Evolutionary conservation across 2,329 filamentous ascomycete species (phyloP).

Genomic region (Phaeophleospora eucalypticola): DNA sequence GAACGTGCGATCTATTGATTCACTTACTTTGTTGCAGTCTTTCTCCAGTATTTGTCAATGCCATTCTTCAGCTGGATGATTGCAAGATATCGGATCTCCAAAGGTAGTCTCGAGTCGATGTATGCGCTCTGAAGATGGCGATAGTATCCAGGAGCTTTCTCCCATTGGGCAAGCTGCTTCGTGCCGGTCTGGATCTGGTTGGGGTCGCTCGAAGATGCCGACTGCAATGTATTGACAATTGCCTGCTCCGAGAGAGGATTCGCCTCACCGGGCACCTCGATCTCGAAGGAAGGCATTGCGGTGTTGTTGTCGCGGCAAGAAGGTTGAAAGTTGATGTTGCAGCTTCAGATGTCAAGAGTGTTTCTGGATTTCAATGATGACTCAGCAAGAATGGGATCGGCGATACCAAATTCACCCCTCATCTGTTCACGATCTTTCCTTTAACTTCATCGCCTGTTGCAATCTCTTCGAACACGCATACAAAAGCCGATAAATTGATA

Average conservation of each 20-base stretch:
- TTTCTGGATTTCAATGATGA: background rate
- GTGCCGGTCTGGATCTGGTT: conserved; percentile 50
- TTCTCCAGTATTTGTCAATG: conserved; percentile 92
- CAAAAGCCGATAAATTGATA: no score
- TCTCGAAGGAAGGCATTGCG: conserved; percentile 23
- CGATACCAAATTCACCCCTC: no score
- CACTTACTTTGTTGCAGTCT: conserved; percentile 62
- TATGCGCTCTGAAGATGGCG: conserved; percentile 61
- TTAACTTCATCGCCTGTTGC: no score
- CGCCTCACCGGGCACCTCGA: conserved; percentile 79
- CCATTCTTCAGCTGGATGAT: conserved; percentile 96
- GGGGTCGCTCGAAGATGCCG: conserved; percentile 45
- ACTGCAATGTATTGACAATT: conserved; percentile 46
- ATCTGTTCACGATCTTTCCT: no score
- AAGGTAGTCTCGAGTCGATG: conserved; percentile 70
- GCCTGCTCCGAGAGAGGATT: conserved; percentile 51
- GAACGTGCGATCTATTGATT: background rate
- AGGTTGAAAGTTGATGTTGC: no score
- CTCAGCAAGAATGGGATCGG: background rate
- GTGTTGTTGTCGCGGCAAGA: background rate
- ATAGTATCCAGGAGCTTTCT: conserved; percentile 46
- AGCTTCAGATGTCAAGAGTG: background rate
- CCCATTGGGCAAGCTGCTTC: conserved; percentile 51
- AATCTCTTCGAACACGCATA: no score
- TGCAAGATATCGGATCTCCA: conserved; percentile 79